Base-by-base conservation (phyloP, 164 flowering plant species). In the Tinospora cordifolia region DNA sequence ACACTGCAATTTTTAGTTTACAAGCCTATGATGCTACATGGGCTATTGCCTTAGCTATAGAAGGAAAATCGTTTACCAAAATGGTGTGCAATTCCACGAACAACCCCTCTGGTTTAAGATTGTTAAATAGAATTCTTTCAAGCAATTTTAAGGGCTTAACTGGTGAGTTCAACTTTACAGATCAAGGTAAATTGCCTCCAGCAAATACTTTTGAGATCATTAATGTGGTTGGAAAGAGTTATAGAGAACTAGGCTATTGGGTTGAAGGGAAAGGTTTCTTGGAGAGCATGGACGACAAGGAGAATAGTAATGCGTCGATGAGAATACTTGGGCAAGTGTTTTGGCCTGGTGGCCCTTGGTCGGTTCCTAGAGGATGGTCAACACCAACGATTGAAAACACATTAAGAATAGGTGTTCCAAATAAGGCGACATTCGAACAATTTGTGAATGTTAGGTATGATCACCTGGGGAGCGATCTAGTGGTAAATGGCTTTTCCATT, bases 231-330 rank as follows among this genome's bases (percentile, higher is more conserved):
- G 79, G 79, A 49, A 80, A 67, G 72, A 74, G 77, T 40, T 75
- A 76, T 65, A 72, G 65, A 12, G 83, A 80, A 65, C 69, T 80
- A 3, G 85, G 82, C 7, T 78, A 65, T 65, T 83, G 85, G 85
- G 41, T 76, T 8, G 63, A 73, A 0, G 67, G 57, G 49, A 17
- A 11, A 27, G 80, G 79, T 15, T 83, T 83, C 75, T 78, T 76
- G 0, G 13, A 71, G 34, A 60, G 19, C 19, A n/a, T 71, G 0
- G 30, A 21, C 11, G 46, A n/a, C 14, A 71, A 21, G 22, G 44
- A 8, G 26, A 26, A 13, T 49, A 14, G 2, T 2, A 34, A 72
- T 58, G 21, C 39, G 0, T 75, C 79, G 0, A 76, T 78, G 80
- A 21, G 47, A 41, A 21, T 7, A 9, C 34, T 80, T 58, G 79